Percentiles rank a stretch among this genome's conserved stretches.
Evolutionary conservation across 75 land plant species (phyloP).

Genomic region (Cryptomeria japonica): DNA sequence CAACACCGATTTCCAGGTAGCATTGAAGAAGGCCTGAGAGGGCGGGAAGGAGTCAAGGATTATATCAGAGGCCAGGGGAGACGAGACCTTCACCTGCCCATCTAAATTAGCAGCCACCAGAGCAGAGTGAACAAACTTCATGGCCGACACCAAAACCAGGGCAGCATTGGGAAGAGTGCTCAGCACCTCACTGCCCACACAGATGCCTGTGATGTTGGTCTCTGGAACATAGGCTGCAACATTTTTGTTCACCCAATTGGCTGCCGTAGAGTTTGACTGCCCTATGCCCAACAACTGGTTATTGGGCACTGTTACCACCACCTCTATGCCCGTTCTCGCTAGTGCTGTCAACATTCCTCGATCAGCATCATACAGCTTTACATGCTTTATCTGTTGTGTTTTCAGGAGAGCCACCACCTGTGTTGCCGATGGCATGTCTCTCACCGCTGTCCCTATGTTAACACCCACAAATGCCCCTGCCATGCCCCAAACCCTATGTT

Average conservation of each 20-base stretch:
- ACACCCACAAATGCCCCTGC: slow-evolving; percentile 48
- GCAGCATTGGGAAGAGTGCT: slow-evolving; percentile 47
- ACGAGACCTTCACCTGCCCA: slow-evolving; percentile 60
- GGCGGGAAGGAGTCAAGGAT: slow-evolving; percentile 71
- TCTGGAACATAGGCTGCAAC: slow-evolving; percentile 55
- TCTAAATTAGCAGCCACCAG: slow-evolving; percentile 61
- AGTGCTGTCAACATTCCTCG: slow-evolving; percentile 56
- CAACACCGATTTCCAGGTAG: slow-evolving; percentile 49
- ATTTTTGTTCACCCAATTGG: slow-evolving; percentile 63
- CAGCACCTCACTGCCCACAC: slow-evolving; percentile 77
- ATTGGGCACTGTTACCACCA: slow-evolving; percentile 63
- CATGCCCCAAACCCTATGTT: not conserved
- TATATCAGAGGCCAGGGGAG: slow-evolving; percentile 55
- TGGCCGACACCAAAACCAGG: slow-evolving; percentile 56
- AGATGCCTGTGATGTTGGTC: slow-evolving; percentile 64
- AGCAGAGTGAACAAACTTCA: slow-evolving; percentile 61
- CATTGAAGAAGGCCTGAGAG: slow-evolving; percentile 68
- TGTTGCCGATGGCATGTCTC: slow-evolving; percentile 55
- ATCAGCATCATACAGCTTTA: slow-evolving; percentile 63
- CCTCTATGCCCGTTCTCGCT: slow-evolving; percentile 54
- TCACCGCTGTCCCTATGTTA: slow-evolving; percentile 38
- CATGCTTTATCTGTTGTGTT: slow-evolving; percentile 44
- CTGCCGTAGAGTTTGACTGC: slow-evolving; percentile 55
- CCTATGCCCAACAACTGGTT: slow-evolving; percentile 58
- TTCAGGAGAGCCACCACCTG: slow-evolving; percentile 67